These are phyloP conservation scores for Backusella macrospora DNA, from an alignment of 192 early-diverging fungal genomes.

Conservation along the genomic window DNA sequence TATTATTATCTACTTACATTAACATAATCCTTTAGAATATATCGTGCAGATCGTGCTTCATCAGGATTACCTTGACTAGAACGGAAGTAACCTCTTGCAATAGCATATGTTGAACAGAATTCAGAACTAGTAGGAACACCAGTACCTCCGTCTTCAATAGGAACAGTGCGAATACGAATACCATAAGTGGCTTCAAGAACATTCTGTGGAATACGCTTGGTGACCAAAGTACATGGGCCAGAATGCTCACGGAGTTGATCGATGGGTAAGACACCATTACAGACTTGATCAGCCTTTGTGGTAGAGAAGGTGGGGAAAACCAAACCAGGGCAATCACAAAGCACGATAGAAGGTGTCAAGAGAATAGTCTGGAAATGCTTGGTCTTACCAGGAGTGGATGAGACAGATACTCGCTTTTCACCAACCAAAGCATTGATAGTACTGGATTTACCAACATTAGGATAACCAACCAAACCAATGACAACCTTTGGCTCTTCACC, in stretches of 20 bases:
- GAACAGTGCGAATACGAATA: slow-evolving; percentile 79
- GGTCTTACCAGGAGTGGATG: slow-evolving; percentile 97
- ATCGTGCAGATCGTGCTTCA: slow-evolving; percentile 94
- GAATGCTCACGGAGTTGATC: slow-evolving; percentile 96
- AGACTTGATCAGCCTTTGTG: slow-evolving; percentile 97
- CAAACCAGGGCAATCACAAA: slow-evolving; percentile 99
- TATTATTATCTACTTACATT: slow-evolving; percentile 50
- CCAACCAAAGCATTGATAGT: slow-evolving; percentile 98
- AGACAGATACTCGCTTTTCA: slow-evolving; percentile 91
- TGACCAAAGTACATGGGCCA: slow-evolving; percentile 83
- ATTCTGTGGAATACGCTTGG: slow-evolving; percentile 81
- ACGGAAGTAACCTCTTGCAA: slow-evolving; percentile 90
- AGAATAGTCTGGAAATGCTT: slow-evolving; percentile 99
- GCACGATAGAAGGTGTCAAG: slow-evolving; percentile 77
- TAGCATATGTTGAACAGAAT: slow-evolving; percentile 86
- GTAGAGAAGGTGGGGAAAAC: slow-evolving; percentile 99
- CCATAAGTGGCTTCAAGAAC: slow-evolving; percentile 93
- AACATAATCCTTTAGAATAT: slow-evolving; percentile 98
- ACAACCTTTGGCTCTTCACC: slow-evolving; percentile 51
- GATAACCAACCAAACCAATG: slow-evolving; percentile 98
- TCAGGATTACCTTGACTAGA: slow-evolving; percentile 96
- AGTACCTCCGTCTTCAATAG: slow-evolving; percentile 73
- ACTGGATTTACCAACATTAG: slow-evolving; percentile 99
- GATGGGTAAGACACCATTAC: slow-evolving; percentile 98
- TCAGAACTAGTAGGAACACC: slow-evolving; percentile 89